Base-by-base conservation (phyloP, 371 early-diverging fungal genomes). In the Zychaea mexicana region DNA sequence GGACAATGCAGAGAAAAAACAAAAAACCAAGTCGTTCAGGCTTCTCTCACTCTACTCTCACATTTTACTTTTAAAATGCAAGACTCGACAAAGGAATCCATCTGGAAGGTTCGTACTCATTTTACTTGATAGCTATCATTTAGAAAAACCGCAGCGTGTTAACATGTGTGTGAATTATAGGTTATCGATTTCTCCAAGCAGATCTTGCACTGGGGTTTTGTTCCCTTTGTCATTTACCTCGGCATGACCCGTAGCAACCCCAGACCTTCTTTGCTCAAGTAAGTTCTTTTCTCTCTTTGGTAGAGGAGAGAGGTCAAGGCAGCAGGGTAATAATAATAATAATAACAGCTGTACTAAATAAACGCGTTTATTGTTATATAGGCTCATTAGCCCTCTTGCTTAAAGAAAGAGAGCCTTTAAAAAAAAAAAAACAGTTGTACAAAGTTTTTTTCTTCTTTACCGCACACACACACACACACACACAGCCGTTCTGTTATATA, bases 201-300 rank as follows among this genome's bases (percentile, higher is more conserved):
- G 30, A 65, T 86, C 39, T 64, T 88, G 30, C 88, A 88, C 72
- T 87, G 86, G 85, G 88, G 88, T 10, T 88, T 86, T 64, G 83
- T 88, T 73, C 88, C 88, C 28, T 77, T 88, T 65, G 83, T 88
- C 61, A 74, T 88, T 67, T 87, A 86, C 68, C 82, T 88, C 67
- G 88, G 88, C 61, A 78, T 76, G 75, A 82, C 82, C 36, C 77
- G 81, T 61, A 84, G 83, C 69, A 79, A 79, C 66, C 88, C 88
- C 26, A 81, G 76, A 72, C 88, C 88, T n/a, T 85, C 86, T 36
- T 76, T 86, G 52, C 74, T 82, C 68, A 81, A 74, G 81, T 78
- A 81, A 69, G 69, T 60, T 21, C 28, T 46, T n/a, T 33, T 33
- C 12, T 32, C 9, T 60, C 39, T 38, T 22, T 31, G 1, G 21